A percentile compares a stretch with the other conserved stretches of the same genome.
These are phyloP conservation scores for Talaromyces borbonicus DNA, from an alignment of 495 filamentous ascomycete species.

Conservation along the genomic window DNA sequence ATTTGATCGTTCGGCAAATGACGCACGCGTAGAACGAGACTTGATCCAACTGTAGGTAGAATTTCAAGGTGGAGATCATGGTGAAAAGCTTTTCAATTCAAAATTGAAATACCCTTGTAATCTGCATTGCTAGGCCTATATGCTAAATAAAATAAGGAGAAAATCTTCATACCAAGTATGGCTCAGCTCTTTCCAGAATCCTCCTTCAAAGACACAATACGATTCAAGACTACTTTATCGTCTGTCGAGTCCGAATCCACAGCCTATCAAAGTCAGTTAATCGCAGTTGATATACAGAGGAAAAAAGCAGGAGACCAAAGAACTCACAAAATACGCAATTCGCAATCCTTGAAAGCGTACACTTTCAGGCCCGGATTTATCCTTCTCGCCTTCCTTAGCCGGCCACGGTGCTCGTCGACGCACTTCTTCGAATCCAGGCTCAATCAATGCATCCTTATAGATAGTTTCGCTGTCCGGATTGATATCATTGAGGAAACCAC, in stretches of 20 bases:
- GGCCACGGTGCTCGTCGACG: slow-evolving; percentile 71
- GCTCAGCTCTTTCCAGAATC: slow-evolving; percentile 54
- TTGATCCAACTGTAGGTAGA: neutral
- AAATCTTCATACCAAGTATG: neutral
- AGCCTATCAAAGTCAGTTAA: slow-evolving; percentile 13
- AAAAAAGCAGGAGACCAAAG: neutral
- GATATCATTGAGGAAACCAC: slow-evolving; percentile 73
- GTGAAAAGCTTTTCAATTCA: neutral
- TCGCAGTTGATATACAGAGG: slow-evolving; percentile 1
- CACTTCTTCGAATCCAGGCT: slow-evolving; percentile 78
- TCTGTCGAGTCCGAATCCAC: slow-evolving; percentile 73
- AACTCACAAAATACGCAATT: slow-evolving; percentile 61
- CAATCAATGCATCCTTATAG: slow-evolving; percentile 68
- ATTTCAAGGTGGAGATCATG: neutral
- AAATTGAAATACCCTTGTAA: no score
- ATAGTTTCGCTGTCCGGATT: slow-evolving; percentile 77
- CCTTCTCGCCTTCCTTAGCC: slow-evolving; percentile 55
- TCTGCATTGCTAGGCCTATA: neutral
- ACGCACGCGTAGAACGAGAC: neutral
- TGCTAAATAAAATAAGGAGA: neutral
- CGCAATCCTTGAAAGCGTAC: slow-evolving; percentile 91
- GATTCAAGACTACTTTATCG: slow-evolving; percentile 74
- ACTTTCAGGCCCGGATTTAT: slow-evolving; percentile 53
- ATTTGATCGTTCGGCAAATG: no score
- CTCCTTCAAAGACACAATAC: slow-evolving; percentile 90